Conservation (phyloP, 352 stramenopile genomes). For the Phytophthora idaei region DNA sequence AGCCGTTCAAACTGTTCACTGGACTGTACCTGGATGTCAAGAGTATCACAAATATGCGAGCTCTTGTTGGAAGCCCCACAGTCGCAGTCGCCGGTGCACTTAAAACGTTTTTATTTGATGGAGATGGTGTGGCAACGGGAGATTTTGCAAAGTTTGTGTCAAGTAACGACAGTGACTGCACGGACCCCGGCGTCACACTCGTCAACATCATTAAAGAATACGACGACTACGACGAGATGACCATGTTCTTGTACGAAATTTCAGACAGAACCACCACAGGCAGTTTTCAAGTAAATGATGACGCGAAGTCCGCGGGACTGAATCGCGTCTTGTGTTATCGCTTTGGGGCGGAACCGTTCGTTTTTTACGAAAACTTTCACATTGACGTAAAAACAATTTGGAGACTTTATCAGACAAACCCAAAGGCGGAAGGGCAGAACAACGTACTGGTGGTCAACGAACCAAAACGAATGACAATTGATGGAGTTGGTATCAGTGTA, state of each 20-base stretch:
- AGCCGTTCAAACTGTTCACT: constrained; percentile 59
- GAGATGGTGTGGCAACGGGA: constrained; percentile 57
- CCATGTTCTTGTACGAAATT: constrained; percentile 75
- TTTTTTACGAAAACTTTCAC: constrained; percentile 56
- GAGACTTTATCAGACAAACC: constrained; percentile 35
- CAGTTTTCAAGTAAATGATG: constrained; percentile 50
- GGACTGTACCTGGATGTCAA: constrained; percentile 64
- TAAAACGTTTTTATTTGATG: constrained; percentile 73
- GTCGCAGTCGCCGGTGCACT: constrained; percentile 49
- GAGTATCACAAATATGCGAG: constrained; percentile 58
- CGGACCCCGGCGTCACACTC: constrained; percentile 43
- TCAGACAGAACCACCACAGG: constrained; percentile 45
- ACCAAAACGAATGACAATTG: constrained; percentile 56
- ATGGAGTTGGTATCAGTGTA: constrained; percentile 55
- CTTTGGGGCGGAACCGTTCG: constrained; percentile 60
- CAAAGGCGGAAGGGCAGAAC: constrained; percentile 24
- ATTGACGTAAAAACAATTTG: constrained; percentile 75
- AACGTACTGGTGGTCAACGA: constrained; percentile 65
- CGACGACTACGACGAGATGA: constrained; percentile 64
- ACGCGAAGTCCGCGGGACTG: constrained; percentile 40
- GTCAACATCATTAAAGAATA: constrained; percentile 71
- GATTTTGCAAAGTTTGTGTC: constrained; percentile 74
- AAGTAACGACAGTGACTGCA: constrained; percentile 36
- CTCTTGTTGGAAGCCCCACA: constrained; percentile 43
- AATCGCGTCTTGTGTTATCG: constrained; percentile 62